phyloP scores from a whole-genome alignment of 139 green algal genomes.

The Picochlorum sp. region DNA sequence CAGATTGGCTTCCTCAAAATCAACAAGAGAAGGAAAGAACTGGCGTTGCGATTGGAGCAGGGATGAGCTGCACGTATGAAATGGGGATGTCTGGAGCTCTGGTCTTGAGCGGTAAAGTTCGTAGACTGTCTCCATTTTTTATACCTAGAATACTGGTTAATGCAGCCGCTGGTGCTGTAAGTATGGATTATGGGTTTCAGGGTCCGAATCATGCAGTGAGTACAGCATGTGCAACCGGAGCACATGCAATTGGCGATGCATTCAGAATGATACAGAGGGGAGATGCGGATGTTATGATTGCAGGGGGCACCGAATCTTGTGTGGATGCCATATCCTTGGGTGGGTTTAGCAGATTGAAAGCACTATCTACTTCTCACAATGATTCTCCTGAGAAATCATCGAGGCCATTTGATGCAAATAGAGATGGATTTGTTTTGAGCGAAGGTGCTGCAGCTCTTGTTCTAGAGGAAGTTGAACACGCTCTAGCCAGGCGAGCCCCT shows the following conservation, averaged over 20 bases:
- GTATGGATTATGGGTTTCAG: slow-evolving; percentile 57
- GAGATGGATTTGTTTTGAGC: slow-evolving; percentile 68
- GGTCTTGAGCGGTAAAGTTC: slow-evolving; percentile 27
- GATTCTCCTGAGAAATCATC: slow-evolving; percentile 29
- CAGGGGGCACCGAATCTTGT: slow-evolving; percentile 70
- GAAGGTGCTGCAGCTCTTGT: slow-evolving; percentile 70
- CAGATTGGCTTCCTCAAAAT: slow-evolving; percentile 27
- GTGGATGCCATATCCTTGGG: slow-evolving; percentile 76
- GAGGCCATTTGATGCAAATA: slow-evolving; percentile 50
- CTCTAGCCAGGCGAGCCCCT: slow-evolving; percentile 28
- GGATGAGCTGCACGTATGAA: slow-evolving; percentile 77
- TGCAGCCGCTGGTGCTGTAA: slow-evolving; percentile 82
- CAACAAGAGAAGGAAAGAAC: slow-evolving; percentile 22
- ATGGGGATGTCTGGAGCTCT: slow-evolving; percentile 50
- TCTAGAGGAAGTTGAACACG: slow-evolving; percentile 53
- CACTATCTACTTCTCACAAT: slow-evolving; percentile 44
- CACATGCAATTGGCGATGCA: slow-evolving; percentile 63
- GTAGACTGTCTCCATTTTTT: slow-evolving; percentile 80
- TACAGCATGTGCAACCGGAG: slow-evolving; percentile 65
- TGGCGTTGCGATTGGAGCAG: slow-evolving; percentile 75
- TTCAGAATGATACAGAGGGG: slow-evolving; percentile 67
- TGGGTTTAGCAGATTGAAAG: slow-evolving; percentile 71
- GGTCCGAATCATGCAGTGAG: slow-evolving; percentile 68
- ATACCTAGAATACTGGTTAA: slow-evolving; percentile 85
- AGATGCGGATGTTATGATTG: slow-evolving; percentile 84